A percentile compares a stretch with the other conserved stretches of the same genome.
These are phyloP conservation scores for Oryza punctata DNA, from an alignment of 176 grass and related monocot genomes.

Conservation along the genomic window DNA sequence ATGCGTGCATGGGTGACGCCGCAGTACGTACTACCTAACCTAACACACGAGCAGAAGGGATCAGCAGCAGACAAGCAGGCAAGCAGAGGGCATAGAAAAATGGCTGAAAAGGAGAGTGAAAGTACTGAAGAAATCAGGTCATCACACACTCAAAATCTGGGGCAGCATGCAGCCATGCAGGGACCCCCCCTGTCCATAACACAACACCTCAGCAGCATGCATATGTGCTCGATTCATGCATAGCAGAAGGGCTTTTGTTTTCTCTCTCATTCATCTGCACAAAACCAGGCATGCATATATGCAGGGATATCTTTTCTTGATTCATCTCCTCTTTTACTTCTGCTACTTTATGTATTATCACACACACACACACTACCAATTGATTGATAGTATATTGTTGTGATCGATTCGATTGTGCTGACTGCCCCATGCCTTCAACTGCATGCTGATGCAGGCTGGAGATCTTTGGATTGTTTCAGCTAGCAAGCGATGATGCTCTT, in stretches of 20 bases:
- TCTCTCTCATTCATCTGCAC: slow-evolving; percentile 34
- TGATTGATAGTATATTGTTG: slow-evolving; percentile 21
- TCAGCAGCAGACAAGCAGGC: slow-evolving; percentile 12
- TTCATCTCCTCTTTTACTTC: not conserved
- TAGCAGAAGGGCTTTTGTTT: not conserved
- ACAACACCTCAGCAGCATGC: slow-evolving; percentile 1
- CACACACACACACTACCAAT: not conserved
- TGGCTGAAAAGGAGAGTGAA: not conserved
- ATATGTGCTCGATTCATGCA: too few relatives aligned
- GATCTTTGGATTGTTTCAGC: slow-evolving; percentile 28
- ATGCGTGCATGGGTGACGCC: not conserved
- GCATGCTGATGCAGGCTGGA: not conserved
- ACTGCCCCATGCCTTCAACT: slow-evolving; percentile 25
- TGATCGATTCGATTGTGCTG: slow-evolving; percentile 27
- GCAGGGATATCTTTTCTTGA: slow-evolving; percentile 6
- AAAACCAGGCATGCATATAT: not conserved
- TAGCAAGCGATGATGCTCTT: not conserved
- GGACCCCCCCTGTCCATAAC: slow-evolving; percentile 9
- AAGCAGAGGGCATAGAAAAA: slow-evolving; percentile 25
- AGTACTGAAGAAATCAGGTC: slow-evolving; percentile 20
- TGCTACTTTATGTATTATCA: not conserved
- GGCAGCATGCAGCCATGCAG: not conserved
- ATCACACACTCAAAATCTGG: slow-evolving; percentile 38
- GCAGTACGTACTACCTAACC: not conserved
- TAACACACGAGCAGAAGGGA: not conserved